phyloP scores from a whole-genome alignment of 345 rosid genomes.

The Anacardium occidentale region DNA sequence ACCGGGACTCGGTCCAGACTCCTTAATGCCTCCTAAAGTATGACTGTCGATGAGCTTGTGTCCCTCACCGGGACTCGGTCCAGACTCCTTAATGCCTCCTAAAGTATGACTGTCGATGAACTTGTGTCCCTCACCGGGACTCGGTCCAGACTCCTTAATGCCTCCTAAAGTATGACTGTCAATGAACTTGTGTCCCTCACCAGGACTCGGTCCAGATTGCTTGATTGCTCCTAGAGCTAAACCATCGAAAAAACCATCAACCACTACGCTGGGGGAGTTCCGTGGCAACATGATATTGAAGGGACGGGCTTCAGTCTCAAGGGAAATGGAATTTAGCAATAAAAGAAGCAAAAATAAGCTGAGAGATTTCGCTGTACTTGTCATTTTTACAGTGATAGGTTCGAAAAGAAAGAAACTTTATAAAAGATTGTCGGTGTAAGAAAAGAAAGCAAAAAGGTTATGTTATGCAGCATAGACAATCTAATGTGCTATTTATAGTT shows the following conservation, averaged over 20 bases:
- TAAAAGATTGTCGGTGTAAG: too few species aligned
- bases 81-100: conserved; percentile 36
- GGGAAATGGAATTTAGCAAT: conserved; percentile 24
- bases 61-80: conserved; percentile 36
- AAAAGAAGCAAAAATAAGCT: conserved; percentile 26
- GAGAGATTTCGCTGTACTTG: conserved; percentile 20
- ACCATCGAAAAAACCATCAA: conserved; percentile 38
- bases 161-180: conserved; percentile 24
- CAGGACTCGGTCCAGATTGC: conserved; percentile 35
- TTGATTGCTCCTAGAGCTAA: conserved; percentile 46
- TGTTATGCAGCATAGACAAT: neutral
- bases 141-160: conserved; percentile 40
- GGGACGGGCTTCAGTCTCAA: conserved; percentile 42
- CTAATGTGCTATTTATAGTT: conserved; percentile 17
- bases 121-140: conserved; percentile 39
- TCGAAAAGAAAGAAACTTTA: neutral
- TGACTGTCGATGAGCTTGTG: neutral
- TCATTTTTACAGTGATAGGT: conserved; percentile 28
- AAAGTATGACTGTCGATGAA: conserved; percentile 17
- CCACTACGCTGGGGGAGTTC: conserved; percentile 17
- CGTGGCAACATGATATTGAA: conserved; percentile 23
- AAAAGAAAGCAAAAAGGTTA: neutral
- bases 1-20: too few species aligned
- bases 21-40: too few species aligned
- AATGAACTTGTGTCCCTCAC: conserved; percentile 37